Evolutionary conservation across 2,329 filamentous ascomycete genomes (phyloP).

Genomic region (Beauveria scarabaeidicola): DNA sequence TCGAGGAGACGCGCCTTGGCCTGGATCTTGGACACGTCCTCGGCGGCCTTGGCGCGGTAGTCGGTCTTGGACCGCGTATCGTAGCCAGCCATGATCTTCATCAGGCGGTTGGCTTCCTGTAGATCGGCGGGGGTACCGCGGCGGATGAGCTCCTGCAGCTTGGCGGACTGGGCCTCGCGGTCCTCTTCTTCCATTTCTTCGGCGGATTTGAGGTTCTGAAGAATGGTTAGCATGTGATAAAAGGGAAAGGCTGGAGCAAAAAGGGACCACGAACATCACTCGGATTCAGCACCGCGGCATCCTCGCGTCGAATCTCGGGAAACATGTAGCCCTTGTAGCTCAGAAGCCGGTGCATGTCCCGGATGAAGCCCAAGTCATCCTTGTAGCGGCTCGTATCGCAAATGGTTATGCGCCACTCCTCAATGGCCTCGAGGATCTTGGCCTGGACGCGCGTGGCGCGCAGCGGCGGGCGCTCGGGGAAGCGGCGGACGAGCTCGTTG

Average conservation of each 20-base stretch:
- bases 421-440: conserved; percentile 90
- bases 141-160: conserved; percentile 92
- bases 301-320: conserved; percentile 82
- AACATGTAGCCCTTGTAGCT: conserved; percentile 97
- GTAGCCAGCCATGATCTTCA: conserved; percentile 99
- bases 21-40: conserved; percentile 90
- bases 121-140: conserved; percentile 85
- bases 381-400: conserved; percentile 97
- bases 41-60: conserved; percentile 93
- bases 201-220: conserved; percentile 82
- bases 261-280: conserved; percentile 65
- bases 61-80: conserved; percentile 94
- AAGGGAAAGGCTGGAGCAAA: background rate
- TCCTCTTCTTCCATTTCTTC: conserved; percentile 99
- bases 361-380: conserved; percentile 90
- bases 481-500: conserved; percentile 92
- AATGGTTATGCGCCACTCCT: conserved; percentile 97
- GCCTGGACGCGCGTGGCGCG: conserved; percentile 80
- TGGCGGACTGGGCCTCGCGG: conserved; percentile 89
- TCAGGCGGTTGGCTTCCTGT: conserved; percentile 92
- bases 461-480: conserved; percentile 85
- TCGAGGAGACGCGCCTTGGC: conserved; percentile 89
- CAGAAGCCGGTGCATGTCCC: conserved; percentile 93
- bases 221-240: background rate
- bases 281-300: conserved; percentile 92